A percentile compares a stretch with the other conserved stretches of the same genome.
These are phyloP conservation scores for Macrophomina pseudophaseolina DNA, from an alignment of 2,329 filamentous ascomycete genomes.

Conservation along the genomic window DNA sequence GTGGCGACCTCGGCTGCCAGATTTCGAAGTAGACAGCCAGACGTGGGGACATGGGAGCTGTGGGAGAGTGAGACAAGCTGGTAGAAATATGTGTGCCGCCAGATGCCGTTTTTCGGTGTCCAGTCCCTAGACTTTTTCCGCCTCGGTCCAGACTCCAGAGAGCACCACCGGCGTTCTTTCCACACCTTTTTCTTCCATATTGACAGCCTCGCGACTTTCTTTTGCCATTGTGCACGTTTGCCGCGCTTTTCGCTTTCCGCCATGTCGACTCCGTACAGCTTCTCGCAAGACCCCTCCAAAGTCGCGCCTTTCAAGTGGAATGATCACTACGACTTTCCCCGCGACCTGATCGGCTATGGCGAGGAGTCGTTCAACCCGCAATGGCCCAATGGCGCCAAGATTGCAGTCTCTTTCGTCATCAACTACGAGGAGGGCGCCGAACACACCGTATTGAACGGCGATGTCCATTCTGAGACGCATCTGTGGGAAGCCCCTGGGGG, in stretches of 20 bases:
- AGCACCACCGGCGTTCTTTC: neutral
- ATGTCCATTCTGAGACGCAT: slow-evolving; percentile 39
- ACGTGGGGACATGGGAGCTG: neutral
- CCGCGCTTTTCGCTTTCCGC: neutral
- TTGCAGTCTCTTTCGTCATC: slow-evolving; percentile 46
- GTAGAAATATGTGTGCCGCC: slow-evolving; percentile 20
- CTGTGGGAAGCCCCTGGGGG: slow-evolving; percentile 41
- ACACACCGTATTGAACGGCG: slow-evolving; percentile 40
- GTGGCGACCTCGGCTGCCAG: neutral
- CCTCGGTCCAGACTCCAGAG: neutral
- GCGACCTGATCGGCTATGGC: slow-evolving; percentile 52
- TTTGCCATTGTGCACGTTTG: neutral
- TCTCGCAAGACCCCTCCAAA: slow-evolving; percentile 16
- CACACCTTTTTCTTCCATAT: neutral
- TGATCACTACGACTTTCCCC: slow-evolving; percentile 37
- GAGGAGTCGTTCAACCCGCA: slow-evolving; percentile 44
- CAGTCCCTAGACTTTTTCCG: neutral
- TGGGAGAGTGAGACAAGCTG: slow-evolving; percentile 1
- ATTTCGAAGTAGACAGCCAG: neutral
- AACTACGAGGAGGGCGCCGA: slow-evolving; percentile 47
- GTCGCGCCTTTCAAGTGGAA: slow-evolving; percentile 37
- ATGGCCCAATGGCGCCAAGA: slow-evolving; percentile 45
- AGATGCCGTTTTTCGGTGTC: neutral
- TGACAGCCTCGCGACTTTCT: neutral
- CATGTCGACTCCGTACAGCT: slow-evolving; percentile 22